Base-by-base conservation (phyloP, 2,329 filamentous ascomycete genomes). In the Camillea tinctor region DNA sequence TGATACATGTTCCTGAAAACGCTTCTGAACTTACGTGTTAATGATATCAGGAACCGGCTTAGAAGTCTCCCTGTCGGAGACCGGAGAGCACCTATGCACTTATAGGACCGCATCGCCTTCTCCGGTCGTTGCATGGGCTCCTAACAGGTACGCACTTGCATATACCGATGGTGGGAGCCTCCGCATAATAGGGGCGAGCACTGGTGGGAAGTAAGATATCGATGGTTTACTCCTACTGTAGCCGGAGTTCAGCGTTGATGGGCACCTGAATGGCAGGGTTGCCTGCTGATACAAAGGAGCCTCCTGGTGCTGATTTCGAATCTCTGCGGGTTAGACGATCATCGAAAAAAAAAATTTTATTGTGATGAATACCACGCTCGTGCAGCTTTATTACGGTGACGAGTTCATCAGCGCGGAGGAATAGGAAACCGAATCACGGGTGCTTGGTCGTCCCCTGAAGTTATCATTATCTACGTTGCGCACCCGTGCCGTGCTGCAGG, bases 91-190 rank as follows among this genome's bases (percentile, higher is more conserved):
- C 64, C 83, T 93, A 15, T 84, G 91, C 71, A 90, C 83, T 1
- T 82, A 92, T 65, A 91, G 92, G 73, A 89, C 89, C 9, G 79
- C 80, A 0, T 83, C 85, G 21, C 78, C 88, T 13, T 86, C 84
- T 57, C 84, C 86, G 1, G 82, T 90, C 11, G 88, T 93, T 7
- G 84, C 88, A 2, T 93, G 90, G 90, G 89, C 91, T 64, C 91
- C 91, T 2, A 88, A 84, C 50, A 81, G 87, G 59, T 93, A 93
- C 72, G 87, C 84, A 66, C 75, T 94, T 60, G 91, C 90, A 1
- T 93, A 92, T 72, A 85, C 85, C 56, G 90, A 93, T 69, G 75
- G 85, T 40, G 88, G 88, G 0, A 83, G 83, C 55, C 74, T 93
- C 60, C 87, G 88, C 68, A 91, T 93, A 59, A 79, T 92, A 53